Conservation (phyloP, 331 rosid species). For the Quercus lobata region DNA sequence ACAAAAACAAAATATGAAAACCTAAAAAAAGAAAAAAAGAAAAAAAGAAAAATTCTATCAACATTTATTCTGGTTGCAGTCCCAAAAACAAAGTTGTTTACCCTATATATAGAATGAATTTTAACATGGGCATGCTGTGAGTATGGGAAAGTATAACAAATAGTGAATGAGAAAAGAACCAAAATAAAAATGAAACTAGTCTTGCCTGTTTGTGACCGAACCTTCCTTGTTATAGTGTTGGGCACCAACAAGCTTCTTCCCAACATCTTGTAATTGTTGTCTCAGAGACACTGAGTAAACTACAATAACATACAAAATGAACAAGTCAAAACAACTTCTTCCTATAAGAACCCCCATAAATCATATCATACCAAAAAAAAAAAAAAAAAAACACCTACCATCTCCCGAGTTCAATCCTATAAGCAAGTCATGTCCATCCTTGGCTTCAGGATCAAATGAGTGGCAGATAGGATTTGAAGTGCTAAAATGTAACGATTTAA, state of each 20-base stretch:
- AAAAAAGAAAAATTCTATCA: neutral
- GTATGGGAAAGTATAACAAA: neutral
- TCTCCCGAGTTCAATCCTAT: slow-evolving; percentile 87
- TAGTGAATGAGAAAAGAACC: neutral
- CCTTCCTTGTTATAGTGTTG: slow-evolving; percentile 98
- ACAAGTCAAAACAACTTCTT: slow-evolving; percentile 4
- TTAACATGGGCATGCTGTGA: neutral
- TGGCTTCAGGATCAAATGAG: slow-evolving; percentile 85
- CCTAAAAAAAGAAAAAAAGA: neutral
- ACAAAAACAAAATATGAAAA: too few relatives aligned
- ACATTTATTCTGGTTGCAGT: neutral
- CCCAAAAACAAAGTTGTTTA: neutral
- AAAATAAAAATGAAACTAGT: slow-evolving; percentile 6
- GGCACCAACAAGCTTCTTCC: slow-evolving; percentile 91
- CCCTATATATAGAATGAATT: neutral
- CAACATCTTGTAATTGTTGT: slow-evolving; percentile 97
- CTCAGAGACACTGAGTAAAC: slow-evolving; percentile 92
- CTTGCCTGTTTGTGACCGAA: slow-evolving; percentile 88
- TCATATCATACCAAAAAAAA: neutral
- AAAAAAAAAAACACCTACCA: slow-evolving; percentile 40
- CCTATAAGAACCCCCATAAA: neutral
- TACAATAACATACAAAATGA: slow-evolving; percentile 42
- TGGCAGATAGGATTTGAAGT: slow-evolving; percentile 89
- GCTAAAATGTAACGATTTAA: slow-evolving; percentile 89
- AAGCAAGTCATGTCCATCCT: slow-evolving; percentile 96